These are phyloP conservation scores for Debaryomyces sp. DNA, from an alignment of 1,139 yeast genomes.

Conservation along the genomic window DNA sequence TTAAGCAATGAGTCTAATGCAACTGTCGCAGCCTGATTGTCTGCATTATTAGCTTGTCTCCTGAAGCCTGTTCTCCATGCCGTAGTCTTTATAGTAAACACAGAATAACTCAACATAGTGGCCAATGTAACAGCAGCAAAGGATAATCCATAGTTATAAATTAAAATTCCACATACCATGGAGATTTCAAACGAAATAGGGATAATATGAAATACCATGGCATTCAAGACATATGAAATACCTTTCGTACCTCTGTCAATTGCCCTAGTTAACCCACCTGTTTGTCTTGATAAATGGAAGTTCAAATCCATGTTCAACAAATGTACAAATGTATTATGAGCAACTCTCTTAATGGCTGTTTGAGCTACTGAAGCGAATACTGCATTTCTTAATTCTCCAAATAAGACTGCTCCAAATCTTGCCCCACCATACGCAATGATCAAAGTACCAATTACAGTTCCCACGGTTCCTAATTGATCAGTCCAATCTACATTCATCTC, in stretches of 20 bases:
- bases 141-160: constrained; percentile 85
- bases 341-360: constrained; percentile 88
- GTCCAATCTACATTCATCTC: constrained; percentile 92
- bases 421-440: constrained; percentile 92
- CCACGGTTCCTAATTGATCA: constrained; percentile 58
- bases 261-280: constrained; percentile 95
- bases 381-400: constrained; percentile 94
- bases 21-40: constrained; percentile 90
- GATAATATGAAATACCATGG: constrained; percentile 95
- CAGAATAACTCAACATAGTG: constrained; percentile 85
- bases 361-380: constrained; percentile 96
- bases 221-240: constrained; percentile 86
- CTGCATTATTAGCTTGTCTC: constrained; percentile 90
- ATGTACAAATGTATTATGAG: constrained; percentile 84
- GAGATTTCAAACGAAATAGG: constrained; percentile 92
- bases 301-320: constrained; percentile 82
- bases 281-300: constrained; percentile 88
- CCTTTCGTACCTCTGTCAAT: constrained; percentile 98
- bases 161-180: constrained; percentile 89
- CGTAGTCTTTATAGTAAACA: constrained; percentile 88
- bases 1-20: constrained; percentile 93
- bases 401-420: constrained; percentile 88
- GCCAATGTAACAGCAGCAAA: constrained; percentile 88
- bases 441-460: constrained; percentile 69
- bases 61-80: constrained; percentile 96